Conservation (phyloP, 208 protist species). For the Phytomonas sp. region DNA sequence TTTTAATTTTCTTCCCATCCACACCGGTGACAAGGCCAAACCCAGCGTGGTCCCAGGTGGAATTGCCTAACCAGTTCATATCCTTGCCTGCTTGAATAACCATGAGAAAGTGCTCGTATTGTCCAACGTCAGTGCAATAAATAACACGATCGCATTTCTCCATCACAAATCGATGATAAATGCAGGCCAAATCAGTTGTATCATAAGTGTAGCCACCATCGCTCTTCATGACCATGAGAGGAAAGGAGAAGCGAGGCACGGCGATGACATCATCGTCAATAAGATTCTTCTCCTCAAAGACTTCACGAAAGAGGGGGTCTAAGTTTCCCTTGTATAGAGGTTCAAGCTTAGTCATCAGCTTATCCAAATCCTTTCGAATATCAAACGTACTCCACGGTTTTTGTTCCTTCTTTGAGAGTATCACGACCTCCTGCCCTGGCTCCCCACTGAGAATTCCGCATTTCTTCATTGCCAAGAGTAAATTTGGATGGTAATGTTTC, state of each 20-base stretch:
- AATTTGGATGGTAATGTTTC: constrained; percentile 58
- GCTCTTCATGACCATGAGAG: constrained; percentile 93
- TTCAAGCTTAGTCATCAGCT: constrained; percentile 65
- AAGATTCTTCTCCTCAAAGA: constrained; percentile 61
- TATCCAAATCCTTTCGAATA: constrained; percentile 72
- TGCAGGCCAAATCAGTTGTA: constrained; percentile 89
- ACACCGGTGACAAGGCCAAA: constrained; percentile 90
- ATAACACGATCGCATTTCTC: constrained; percentile 87
- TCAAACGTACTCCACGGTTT: constrained; percentile 85
- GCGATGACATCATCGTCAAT: constrained; percentile 59
- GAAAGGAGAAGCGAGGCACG: constrained; percentile 88
- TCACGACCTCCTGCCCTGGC: constrained; percentile 64
- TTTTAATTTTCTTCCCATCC: constrained; percentile 95
- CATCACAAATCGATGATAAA: constrained; percentile 87
- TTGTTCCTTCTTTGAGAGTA: constrained; percentile 82
- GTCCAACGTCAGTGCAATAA: constrained; percentile 94
- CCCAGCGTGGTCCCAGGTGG: constrained; percentile 88
- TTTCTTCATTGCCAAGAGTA: constrained; percentile 74
- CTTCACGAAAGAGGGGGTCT: constrained; percentile 66
- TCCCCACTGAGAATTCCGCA: constrained; percentile 56
- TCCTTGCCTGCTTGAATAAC: constrained; percentile 81
- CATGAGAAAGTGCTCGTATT: constrained; percentile 93
- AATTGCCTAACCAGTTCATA: constrained; percentile 81
- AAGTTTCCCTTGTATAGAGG: constrained; percentile 68
- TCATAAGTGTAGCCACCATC: constrained; percentile 95